A percentile compares a stretch with the other conserved stretches of the same genome.
Conservation (phyloP, 1,139 yeast genomes). For the Sugiyamaella castrensis region DNA sequence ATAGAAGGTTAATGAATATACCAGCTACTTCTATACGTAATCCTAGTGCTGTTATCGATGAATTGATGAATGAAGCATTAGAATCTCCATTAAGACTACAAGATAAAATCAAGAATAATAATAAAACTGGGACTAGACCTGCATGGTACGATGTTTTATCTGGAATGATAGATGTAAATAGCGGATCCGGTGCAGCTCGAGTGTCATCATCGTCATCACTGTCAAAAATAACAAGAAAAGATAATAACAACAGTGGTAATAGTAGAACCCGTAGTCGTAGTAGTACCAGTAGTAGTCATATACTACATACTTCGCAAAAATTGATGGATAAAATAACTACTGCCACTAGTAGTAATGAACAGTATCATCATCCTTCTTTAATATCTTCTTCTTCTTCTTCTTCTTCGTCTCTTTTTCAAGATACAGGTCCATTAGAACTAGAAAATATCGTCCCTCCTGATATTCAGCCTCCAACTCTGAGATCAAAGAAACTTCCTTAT, state of each 20-base stretch:
- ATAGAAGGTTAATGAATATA: constrained; percentile 37
- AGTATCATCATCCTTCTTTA: not conserved
- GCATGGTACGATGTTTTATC: constrained; percentile 2
- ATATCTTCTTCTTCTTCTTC: constrained; percentile 5
- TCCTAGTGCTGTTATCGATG: constrained; percentile 30
- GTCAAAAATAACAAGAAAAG: no score
- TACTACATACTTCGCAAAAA: no score
- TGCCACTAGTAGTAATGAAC: not conserved
- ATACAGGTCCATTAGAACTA: constrained; percentile 47
- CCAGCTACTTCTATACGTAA: constrained; percentile 27
- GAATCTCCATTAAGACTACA: constrained; percentile 8
- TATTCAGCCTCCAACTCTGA: constrained; percentile 39
- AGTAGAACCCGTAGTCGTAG: not conserved
- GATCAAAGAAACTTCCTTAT: constrained; percentile 19
- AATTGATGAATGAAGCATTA: constrained; percentile 37
- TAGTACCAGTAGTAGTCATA: no score
- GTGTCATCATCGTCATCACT: no score
- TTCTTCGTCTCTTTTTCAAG: constrained; percentile 12
- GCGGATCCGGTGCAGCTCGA: no score
- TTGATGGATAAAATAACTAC: no score
- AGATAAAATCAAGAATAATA: no score
- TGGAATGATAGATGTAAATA: not conserved
- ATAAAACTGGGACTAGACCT: no score
- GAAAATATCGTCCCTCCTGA: constrained; percentile 41
- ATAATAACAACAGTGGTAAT: not conserved